Evolutionary conservation across 177 flowering plant species (phyloP), one percentile per base, ranked within the genome.

Genomic region (Vitis hybrid): DNA sequence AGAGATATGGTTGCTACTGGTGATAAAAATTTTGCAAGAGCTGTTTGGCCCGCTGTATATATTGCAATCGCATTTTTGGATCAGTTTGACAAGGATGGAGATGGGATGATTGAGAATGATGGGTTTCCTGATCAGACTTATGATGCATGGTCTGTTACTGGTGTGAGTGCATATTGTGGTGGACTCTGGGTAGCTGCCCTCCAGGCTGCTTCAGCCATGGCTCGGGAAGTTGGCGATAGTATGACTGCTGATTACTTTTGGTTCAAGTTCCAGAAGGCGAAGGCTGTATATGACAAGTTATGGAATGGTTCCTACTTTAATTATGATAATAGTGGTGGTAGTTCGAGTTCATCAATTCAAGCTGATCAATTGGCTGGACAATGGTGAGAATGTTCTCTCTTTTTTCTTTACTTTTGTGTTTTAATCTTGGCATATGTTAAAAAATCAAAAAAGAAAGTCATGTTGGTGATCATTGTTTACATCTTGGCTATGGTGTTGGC

Each of bases 91-190:
- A 89, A 76, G 74, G 97, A 93, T 73, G 81, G 86, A 14, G 98
- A 93, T 86, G 94, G 92, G 12, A 91, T 93, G 98, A 91, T 93
- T 62, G 98, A 93, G 76, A 93, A 93, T 75, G 98, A 93, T 63
- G 97, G 94, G 10, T 91, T 91, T 76, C 98, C 98, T 27, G 98
- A 93, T 80, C 98, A 93, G 78, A 93, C 98, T 10, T 93, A 93
- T 68, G 98, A 91, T 79, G 81, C 86, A 48, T 93, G 98, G 98
- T 78, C 91, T 9, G 94, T 85, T 21, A 71, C 77, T 49, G 97
- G 98, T 30, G 88, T 93, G 56, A 93, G 98, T 81, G 98, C 98
- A 0, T 93, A 93, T 64, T 79, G 87, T 56, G 98, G 98, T n/a
- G 97, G 98, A 10, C 87, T 93, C 4, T 93, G 97, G 98, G 90